Evolutionary conservation across 176 grass and related monocot genomes (phyloP).

Genomic region (Oropetium thomaeum): DNA sequence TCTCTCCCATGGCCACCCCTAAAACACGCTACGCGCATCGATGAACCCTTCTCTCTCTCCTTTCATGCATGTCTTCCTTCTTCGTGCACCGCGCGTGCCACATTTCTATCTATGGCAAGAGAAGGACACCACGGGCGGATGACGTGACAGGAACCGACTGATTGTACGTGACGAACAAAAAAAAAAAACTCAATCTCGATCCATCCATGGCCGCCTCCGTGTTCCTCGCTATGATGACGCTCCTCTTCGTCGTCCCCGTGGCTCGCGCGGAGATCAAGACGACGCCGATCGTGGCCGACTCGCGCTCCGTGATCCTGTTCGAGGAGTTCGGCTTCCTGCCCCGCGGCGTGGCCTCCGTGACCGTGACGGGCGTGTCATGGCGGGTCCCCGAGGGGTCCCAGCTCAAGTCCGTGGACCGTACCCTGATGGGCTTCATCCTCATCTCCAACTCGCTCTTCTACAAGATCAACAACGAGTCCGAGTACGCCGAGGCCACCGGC

Average conservation of each 20-base stretch:
- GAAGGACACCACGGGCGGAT: background rate
- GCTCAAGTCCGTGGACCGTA: constrained; percentile 18
- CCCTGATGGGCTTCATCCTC: constrained; percentile 66
- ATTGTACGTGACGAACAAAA: background rate
- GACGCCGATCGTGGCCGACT: constrained; percentile 41
- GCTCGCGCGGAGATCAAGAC: constrained; percentile 60
- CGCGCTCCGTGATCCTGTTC: constrained; percentile 58
- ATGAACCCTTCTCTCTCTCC: constrained; percentile 9
- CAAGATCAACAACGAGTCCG: constrained; percentile 59
- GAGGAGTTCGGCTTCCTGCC: constrained; percentile 64
- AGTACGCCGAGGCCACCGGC: constrained; percentile 42
- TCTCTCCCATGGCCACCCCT: constrained; percentile 41
- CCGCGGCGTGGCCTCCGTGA: constrained; percentile 36
- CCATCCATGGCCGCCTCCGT: constrained; percentile 26
- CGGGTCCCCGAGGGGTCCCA: constrained; percentile 12
- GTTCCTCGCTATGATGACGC: constrained; percentile 16
- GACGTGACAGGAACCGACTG: constrained; percentile 9
- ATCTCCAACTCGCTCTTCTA: constrained; percentile 46
- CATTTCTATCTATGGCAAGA: constrained; percentile 9
- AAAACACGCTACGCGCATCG: constrained; percentile 43
- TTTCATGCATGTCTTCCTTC: no score
- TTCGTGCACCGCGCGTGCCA: constrained; percentile 8
- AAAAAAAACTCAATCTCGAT: background rate
- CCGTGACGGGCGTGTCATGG: constrained; percentile 42
- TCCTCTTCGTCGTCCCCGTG: background rate